Evolutionary conservation across 2,329 filamentous ascomycete species (phyloP).

Genomic region (Aspergillus texensis): DNA sequence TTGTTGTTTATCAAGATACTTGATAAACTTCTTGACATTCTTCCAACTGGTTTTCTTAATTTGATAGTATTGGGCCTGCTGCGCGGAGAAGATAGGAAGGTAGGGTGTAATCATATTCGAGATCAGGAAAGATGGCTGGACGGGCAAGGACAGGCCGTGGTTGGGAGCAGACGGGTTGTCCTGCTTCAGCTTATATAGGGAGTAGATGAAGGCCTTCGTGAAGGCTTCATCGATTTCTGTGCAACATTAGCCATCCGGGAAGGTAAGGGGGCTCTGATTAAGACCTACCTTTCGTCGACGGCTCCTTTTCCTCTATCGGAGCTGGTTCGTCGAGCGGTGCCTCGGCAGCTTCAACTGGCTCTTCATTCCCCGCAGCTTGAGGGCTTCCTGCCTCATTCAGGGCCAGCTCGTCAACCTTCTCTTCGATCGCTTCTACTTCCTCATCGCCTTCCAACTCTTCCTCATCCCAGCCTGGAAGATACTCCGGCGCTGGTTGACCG

Average conservation of each 20-base stretch:
- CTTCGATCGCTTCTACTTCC: slow-evolving; percentile 46
- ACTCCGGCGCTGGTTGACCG: slow-evolving; percentile 56
- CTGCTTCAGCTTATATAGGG: slow-evolving; percentile 61
- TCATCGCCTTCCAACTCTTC: slow-evolving; percentile 31
- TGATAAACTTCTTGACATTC: slow-evolving; percentile 70
- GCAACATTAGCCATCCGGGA: slow-evolving; percentile 16
- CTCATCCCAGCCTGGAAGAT: slow-evolving; percentile 55
- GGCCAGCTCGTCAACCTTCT: slow-evolving; percentile 45
- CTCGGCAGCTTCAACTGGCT: slow-evolving; percentile 22
- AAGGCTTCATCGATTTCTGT: slow-evolving; percentile 70
- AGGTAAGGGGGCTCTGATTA: not conserved
- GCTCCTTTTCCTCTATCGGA: slow-evolving; percentile 47
- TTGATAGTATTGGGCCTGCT: slow-evolving; percentile 60
- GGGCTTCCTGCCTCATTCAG: slow-evolving; percentile 33
- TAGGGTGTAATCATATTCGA: slow-evolving; percentile 67
- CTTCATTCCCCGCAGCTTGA: slow-evolving; percentile 16
- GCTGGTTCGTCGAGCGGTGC: slow-evolving; percentile 32
- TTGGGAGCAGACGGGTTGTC: slow-evolving; percentile 55
- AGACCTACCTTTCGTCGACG: slow-evolving; percentile 58
- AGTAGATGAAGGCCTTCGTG: slow-evolving; percentile 65
- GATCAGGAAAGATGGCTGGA: slow-evolving; percentile 66
- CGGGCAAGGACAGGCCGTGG: slow-evolving; percentile 62
- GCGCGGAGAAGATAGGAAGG: slow-evolving; percentile 60
- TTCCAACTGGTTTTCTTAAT: slow-evolving; percentile 74
- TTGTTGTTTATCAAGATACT: slow-evolving; percentile 64